Evolutionary conservation across 2,329 filamentous ascomycete genomes (phyloP), one percentile per base, ranked within the genome.

Genomic region (Aspergillus clavatus): DNA sequence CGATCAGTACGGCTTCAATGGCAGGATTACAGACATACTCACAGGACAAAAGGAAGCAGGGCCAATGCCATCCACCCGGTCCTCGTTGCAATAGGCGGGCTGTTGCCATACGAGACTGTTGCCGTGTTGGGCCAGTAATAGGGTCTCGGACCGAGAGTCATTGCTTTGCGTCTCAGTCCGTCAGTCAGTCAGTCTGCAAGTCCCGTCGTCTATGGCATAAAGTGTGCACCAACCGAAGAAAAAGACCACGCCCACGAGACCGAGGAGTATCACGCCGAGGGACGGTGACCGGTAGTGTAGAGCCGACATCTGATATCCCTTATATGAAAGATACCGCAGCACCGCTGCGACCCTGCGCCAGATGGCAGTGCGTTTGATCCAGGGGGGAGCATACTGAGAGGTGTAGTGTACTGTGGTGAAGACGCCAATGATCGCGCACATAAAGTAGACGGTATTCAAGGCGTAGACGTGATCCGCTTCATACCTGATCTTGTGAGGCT

Each of bases 111-210:
- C 23, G 55, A 62, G 3, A 68, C 46, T 6, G 60, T 57, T 10
- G 41, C 42, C 5, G 66, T 68, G 39, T 69, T 73, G 1, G 75
- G 72, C 77, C 77, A 80, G 65, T 80, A 81, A 58, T 79, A 81
- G 0, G 78, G 77, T 21, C 67, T 58, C 0, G 77, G 75, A 1
- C 67, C 72, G 1, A 78, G 62, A 0, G 70, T 71, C 71, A 77
- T 71, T n/a, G 60, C 71, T 70, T 40, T 16, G 18, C 23, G 19
- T 42, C 19, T 43, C 26, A 33, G 21, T n/a, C n/a, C n/a, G n/a
- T n/a, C n/a, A n/a, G n/a, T n/a, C n/a, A n/a, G n/a, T n/a, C n/a
- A n/a, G n/a, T n/a, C n/a, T n/a, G n/a, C n/a, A n/a, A n/a, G n/a
- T n/a, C n/a, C n/a, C n/a, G n/a, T n/a, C n/a, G n/a, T n/a, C n/a